These are phyloP conservation scores for Penicillium cinerascens DNA, from an alignment of 495 filamentous ascomycete genomes.

Conservation along the genomic window DNA sequence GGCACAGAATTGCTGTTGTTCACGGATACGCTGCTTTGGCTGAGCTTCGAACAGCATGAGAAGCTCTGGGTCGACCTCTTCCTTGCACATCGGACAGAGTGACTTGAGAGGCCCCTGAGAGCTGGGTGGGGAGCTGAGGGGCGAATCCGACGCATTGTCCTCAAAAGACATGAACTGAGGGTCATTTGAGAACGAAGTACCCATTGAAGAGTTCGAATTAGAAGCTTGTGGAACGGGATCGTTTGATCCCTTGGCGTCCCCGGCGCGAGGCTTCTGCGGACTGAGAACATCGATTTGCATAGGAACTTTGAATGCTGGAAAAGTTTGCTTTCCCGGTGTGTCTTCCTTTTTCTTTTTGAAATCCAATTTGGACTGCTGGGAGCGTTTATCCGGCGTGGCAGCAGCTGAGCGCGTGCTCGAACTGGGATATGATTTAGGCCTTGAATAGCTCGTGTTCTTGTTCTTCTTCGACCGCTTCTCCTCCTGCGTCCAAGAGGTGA, in stretches of 20 bases:
- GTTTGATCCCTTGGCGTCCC: neutral
- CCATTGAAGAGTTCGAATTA: conserved; percentile 25
- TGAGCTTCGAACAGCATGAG: conserved; percentile 45
- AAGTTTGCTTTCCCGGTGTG: neutral
- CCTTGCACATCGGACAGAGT: conserved; percentile 67
- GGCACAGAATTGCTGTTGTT: conserved; percentile 67
- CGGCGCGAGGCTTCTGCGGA: conserved; percentile 12
- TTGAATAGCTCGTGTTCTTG: conserved; percentile 9
- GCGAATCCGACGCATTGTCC: conserved; percentile 4
- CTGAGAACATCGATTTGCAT: conserved; percentile 21
- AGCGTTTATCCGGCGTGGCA: conserved; percentile 9
- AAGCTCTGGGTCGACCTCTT: conserved; percentile 51
- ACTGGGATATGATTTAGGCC: conserved; percentile 12
- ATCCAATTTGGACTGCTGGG: neutral
- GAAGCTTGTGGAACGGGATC: conserved; percentile 18
- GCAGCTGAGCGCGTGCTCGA: conserved; percentile 14
- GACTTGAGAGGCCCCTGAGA: conserved; percentile 11
- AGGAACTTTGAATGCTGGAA: conserved; percentile 27
- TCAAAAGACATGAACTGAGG: neutral
- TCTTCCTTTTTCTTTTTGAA: conserved; percentile 2
- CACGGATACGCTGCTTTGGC: conserved; percentile 54
- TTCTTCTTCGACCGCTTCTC: conserved; percentile 21
- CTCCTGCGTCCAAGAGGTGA: conserved; percentile 11
- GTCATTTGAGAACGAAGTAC: conserved; percentile 9
- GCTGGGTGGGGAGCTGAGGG: conserved; percentile 13